Conservation (phyloP, 176 grass and related monocot species). For the Microstegium vimineum region DNA sequence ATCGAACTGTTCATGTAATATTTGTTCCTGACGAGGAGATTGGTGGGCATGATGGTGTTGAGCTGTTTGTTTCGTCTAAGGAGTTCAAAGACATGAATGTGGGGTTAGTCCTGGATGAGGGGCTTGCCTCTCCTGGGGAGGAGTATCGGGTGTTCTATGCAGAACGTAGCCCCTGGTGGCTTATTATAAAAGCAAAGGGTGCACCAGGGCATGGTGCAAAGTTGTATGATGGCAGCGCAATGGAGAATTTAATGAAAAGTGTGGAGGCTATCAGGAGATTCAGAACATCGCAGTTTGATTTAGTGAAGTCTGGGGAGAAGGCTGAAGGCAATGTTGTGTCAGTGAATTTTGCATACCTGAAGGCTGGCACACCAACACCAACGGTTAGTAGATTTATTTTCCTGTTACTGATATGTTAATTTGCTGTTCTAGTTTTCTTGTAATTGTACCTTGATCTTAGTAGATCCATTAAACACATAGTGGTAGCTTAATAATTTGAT, state of each 20-base stretch:
- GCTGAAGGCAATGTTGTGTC: conserved; percentile 87
- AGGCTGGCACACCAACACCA: conserved; percentile 77
- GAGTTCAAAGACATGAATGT: conserved; percentile 69
- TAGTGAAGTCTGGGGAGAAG: conserved; percentile 75
- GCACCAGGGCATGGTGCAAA: conserved; percentile 87
- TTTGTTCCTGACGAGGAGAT: conserved; percentile 98
- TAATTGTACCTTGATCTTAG: too few species aligned
- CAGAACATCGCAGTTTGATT: conserved; percentile 80
- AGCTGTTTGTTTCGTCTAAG: conserved; percentile 48
- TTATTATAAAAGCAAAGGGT: conserved; percentile 67
- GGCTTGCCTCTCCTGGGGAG: conserved; percentile 64
- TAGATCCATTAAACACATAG: too few species aligned
- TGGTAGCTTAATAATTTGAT: too few species aligned
- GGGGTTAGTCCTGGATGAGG: conserved; percentile 84
- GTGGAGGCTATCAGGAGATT: conserved; percentile 77
- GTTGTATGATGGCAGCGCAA: conserved; percentile 85
- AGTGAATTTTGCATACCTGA: conserved; percentile 84
- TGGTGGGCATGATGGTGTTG: conserved; percentile 56
- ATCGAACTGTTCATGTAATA: conserved; percentile 74
- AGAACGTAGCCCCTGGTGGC: conserved; percentile 81
- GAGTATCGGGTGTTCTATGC: conserved; percentile 90
- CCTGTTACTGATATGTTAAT: not conserved
- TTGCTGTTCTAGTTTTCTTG: not conserved
- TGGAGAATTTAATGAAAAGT: conserved; percentile 97
- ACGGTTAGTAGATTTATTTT: conserved; percentile 58